Conservation (phyloP, 352 stramenopile genomes). For the Globisporangium carolinianum region DNA sequence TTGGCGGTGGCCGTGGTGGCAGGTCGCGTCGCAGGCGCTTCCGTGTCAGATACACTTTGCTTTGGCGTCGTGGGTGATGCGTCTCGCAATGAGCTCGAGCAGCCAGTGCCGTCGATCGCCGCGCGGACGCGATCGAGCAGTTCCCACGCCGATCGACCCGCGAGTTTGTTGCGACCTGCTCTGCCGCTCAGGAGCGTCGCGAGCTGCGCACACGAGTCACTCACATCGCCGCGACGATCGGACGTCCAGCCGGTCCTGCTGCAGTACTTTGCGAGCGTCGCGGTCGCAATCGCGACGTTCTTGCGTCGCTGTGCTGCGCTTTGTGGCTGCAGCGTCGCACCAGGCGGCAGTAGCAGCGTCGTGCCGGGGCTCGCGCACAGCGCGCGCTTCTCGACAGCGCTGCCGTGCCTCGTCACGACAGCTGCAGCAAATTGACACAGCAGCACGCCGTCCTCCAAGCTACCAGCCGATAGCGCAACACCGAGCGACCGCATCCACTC, state of each 20-base stretch:
- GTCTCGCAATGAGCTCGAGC: neutral
- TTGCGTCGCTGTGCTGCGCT: slow-evolving; percentile 5
- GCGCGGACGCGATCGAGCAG: slow-evolving; percentile 9
- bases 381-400: neutral
- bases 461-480: slow-evolving; percentile 3
- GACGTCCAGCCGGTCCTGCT: neutral
- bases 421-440: slow-evolving; percentile 27
- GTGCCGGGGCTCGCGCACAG: neutral
- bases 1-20: neutral
- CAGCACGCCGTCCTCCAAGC: slow-evolving; percentile 27
- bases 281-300: slow-evolving; percentile 8
- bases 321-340: slow-evolving; percentile 2
- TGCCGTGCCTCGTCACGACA: slow-evolving; percentile 11
- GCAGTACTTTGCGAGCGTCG: slow-evolving; percentile 2
- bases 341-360: neutral
- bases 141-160: neutral
- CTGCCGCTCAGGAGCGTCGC: neutral
- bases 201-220: slow-evolving; percentile 1
- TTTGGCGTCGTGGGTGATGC: too few species aligned
- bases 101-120: neutral
- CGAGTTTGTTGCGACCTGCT: neutral
- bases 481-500: slow-evolving; percentile 13
- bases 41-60: too few species aligned
- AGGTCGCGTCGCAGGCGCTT: too few species aligned
- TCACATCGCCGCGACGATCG: neutral